Conservation (phyloP, 2,329 filamentous ascomycete species). For the Aspergillus novoparasiticus region DNA sequence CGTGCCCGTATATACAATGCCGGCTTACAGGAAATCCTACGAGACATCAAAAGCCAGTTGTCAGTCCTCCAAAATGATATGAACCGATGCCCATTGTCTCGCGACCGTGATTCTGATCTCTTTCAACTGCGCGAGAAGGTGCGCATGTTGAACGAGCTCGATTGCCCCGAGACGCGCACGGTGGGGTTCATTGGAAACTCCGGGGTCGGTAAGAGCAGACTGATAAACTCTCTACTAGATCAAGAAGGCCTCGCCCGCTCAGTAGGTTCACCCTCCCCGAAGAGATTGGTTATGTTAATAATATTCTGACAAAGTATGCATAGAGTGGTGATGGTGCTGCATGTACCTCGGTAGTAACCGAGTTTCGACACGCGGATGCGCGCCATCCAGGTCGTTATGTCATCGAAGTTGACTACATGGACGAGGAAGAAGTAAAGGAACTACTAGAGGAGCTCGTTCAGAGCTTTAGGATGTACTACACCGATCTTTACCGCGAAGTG, state of each 20-base stretch:
- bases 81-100: not conserved
- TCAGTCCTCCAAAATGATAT: constrained; percentile 9
- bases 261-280: not conserved
- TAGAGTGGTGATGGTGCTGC: constrained; percentile 19
- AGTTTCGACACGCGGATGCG: constrained; percentile 18
- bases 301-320: not conserved
- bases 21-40: constrained; percentile 16
- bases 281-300: too few relatives aligned
- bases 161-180: constrained; percentile 15
- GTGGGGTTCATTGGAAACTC: constrained; percentile 23
- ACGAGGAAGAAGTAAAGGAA: constrained; percentile 15
- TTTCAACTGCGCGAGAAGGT: not conserved
- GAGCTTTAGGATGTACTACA: constrained; percentile 13
- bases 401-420: constrained; percentile 21
- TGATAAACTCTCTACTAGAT: constrained; percentile 13
- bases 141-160: not conserved
- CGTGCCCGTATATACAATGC: constrained; percentile 21
- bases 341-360: constrained; percentile 24
- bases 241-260: constrained; percentile 7
- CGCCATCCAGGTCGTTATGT: constrained; percentile 13
- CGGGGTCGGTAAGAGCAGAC: constrained; percentile 17
- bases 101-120: not conserved
- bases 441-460: constrained; percentile 20
- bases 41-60: constrained; percentile 10
- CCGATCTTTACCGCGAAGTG: constrained; percentile 9